Conservation (phyloP, 257 asterid genomes). For the Eustoma russellianum region DNA sequence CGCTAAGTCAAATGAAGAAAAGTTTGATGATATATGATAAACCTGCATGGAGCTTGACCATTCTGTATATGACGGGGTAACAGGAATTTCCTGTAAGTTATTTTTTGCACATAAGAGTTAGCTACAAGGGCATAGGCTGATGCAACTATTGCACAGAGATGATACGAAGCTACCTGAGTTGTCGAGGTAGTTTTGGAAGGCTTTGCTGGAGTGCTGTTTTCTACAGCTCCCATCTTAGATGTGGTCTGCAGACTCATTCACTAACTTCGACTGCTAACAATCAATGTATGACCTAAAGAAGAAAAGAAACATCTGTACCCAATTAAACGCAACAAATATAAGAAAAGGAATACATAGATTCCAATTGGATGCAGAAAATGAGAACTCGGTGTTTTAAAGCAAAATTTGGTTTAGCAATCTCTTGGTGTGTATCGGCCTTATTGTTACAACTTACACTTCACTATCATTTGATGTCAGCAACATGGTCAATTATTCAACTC, state of each 20-base stretch:
- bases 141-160: too few relatives aligned
- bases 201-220: slow-evolving; percentile 55
- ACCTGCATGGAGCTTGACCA: slow-evolving; percentile 94
- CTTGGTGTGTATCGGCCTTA: too few relatives aligned
- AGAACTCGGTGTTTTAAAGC: too few relatives aligned
- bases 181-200: slow-evolving; percentile 54
- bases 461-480: too few relatives aligned
- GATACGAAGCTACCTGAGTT: slow-evolving; percentile 36
- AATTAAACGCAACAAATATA: too few relatives aligned
- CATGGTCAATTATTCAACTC: too few relatives aligned
- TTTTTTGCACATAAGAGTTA: neutral
- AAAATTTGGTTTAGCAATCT: too few relatives aligned
- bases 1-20: neutral
- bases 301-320: too few relatives aligned
- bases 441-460: too few relatives aligned
- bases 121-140: neutral
- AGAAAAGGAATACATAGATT: too few relatives aligned
- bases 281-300: neutral
- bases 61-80: slow-evolving; percentile 67
- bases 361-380: too few relatives aligned
- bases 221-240: slow-evolving; percentile 69
- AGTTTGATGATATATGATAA: slow-evolving; percentile 12
- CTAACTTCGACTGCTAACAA: slow-evolving; percentile 11
- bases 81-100: slow-evolving; percentile 55
- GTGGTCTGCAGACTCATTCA: slow-evolving; percentile 19